phyloP scores from a whole-genome alignment of 352 stramenopile species.

The Globisporangium paroecandrum region DNA sequence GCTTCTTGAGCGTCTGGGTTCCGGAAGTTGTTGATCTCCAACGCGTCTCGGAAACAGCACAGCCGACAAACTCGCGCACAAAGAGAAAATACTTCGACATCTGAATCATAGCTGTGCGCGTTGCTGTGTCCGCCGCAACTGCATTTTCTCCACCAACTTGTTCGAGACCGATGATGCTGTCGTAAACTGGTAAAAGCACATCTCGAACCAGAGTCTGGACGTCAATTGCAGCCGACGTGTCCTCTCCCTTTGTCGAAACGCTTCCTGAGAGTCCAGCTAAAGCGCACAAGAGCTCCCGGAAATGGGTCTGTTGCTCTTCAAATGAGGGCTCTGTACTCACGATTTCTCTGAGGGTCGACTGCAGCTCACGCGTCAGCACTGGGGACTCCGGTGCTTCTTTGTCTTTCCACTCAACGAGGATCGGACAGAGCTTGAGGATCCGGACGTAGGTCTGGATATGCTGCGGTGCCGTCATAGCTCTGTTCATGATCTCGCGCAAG shows the following conservation, averaged over 20 bases:
- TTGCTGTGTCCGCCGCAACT: neutral
- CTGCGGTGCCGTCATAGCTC: constrained; percentile 15
- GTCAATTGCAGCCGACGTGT: constrained; percentile 15
- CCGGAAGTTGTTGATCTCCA: neutral
- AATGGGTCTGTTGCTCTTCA: constrained; percentile 26
- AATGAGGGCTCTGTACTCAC: constrained; percentile 20
- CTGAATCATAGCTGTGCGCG: neutral
- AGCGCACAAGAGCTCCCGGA: constrained; percentile 24
- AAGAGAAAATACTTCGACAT: constrained; percentile 8
- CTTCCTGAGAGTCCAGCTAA: constrained; percentile 5
- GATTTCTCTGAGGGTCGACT: constrained; percentile 21
- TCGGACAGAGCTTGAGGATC: constrained; percentile 24
- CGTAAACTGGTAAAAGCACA: constrained; percentile 11
- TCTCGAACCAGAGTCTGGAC: constrained; percentile 10
- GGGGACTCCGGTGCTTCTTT: neutral
- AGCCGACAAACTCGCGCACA: constrained; percentile 10
- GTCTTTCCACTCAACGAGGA: constrained; percentile 31
- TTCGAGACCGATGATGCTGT: neutral
- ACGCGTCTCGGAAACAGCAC: neutral
- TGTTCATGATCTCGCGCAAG: constrained; percentile 25
- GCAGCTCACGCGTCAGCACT: constrained; percentile 26
- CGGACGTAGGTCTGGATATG: constrained; percentile 27
- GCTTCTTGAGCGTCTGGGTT: neutral
- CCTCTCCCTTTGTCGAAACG: neutral
- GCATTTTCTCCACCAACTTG: neutral